phyloP scores from a whole-genome alignment of 2,329 filamentous ascomycete species.

The Aspergillus ibericus region DNA sequence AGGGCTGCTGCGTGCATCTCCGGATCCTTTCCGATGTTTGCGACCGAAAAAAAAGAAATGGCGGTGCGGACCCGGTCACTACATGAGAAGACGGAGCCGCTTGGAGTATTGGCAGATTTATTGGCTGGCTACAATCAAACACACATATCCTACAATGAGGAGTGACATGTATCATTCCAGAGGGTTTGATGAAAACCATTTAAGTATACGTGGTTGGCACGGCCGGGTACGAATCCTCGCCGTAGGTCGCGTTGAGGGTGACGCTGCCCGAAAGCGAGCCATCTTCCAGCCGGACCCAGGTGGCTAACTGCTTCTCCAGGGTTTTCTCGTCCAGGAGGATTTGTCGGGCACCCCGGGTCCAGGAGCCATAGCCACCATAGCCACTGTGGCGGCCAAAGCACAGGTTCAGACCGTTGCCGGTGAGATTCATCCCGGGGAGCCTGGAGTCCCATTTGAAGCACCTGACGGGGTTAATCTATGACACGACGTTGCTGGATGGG shows the following conservation, averaged over 20 bases:
- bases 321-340: constrained; percentile 50
- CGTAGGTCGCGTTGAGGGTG: constrained; percentile 53
- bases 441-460: constrained; percentile 43
- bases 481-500: constrained; percentile 13
- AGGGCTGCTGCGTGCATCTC: no score
- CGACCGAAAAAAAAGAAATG: no score
- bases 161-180: no score
- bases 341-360: constrained; percentile 62
- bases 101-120: no score
- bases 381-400: constrained; percentile 68
- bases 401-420: constrained; percentile 47
- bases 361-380: constrained; percentile 68
- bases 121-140: no score
- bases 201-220: neutral
- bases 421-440: constrained; percentile 30
- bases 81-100: no score
- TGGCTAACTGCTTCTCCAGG: constrained; percentile 47
- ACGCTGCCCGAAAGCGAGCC: constrained; percentile 54
- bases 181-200: no score
- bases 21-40: no score
- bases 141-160: no score
- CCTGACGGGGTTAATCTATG: constrained; percentile 11
- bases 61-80: no score
- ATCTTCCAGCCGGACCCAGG: constrained; percentile 63
- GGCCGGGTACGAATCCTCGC: constrained; percentile 4